phyloP scores from a whole-genome alignment of 129 eudicot species.

The Artemisia tridentata region DNA sequence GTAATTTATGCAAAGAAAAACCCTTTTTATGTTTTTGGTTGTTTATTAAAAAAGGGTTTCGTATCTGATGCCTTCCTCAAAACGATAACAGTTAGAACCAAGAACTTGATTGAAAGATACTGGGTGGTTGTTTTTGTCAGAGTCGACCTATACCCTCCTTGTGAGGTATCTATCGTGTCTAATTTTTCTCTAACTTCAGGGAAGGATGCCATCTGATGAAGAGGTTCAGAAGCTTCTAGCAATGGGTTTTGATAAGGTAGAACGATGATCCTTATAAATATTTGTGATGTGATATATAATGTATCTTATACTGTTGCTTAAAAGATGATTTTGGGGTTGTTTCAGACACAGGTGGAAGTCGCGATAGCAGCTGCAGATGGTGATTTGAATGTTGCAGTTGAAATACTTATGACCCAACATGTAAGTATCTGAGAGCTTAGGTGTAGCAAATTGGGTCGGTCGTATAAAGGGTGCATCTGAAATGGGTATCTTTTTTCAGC shows the following conservation, averaged over 20 bases:
- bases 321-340: conserved; percentile 19
- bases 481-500: too few relatives aligned
- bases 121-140: neutral
- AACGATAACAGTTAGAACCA: too few relatives aligned
- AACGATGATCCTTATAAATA: neutral
- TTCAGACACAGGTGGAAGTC: conserved; percentile 96
- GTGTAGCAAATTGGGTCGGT: neutral
- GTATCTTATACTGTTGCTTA: neutral
- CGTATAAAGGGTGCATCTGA: too few relatives aligned
- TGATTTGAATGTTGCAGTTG: conserved; percentile 79
- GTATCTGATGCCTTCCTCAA: neutral
- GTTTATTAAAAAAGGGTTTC: neutral
- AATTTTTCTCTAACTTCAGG: conserved; percentile 42
- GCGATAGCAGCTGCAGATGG: conserved; percentile 98
- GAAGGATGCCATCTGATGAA: conserved; percentile 53
- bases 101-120: too few relatives aligned
- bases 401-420: conserved; percentile 94
- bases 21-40: too few relatives aligned
- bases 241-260: conserved; percentile 97
- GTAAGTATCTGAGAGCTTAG: conserved; percentile 31
- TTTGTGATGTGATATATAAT: neutral
- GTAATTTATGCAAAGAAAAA: too few relatives aligned
- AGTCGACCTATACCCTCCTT: neutral
- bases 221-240: conserved; percentile 75
- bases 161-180: neutral